Conservation (phyloP, 2,329 filamentous ascomycete genomes). For the Cercospora janseana region DNA sequence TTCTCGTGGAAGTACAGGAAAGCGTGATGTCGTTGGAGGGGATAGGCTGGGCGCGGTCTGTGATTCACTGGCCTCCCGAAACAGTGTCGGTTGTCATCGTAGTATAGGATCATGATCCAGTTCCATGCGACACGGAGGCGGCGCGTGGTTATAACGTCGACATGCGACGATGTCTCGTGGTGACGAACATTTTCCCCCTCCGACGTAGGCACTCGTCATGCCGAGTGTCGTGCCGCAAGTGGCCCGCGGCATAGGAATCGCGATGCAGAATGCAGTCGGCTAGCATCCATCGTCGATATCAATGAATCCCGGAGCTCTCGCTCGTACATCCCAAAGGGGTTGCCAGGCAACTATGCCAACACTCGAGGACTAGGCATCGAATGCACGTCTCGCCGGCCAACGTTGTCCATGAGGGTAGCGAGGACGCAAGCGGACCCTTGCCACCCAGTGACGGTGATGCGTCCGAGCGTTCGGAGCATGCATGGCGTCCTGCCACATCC, state of each 20-base stretch:
- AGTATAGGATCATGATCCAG: conserved; percentile 6
- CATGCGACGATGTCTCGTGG: neutral
- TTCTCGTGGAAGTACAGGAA: neutral
- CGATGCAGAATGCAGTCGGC: neutral
- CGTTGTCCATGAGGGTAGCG: neutral
- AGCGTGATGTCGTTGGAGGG: neutral
- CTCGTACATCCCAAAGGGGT: neutral
- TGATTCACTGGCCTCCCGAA: conserved; percentile 1
- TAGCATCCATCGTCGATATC: conserved; percentile 1
- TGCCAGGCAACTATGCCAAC: conserved; percentile 1
- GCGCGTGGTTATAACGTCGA: conserved; percentile 7
- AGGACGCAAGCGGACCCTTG: neutral
- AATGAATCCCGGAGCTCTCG: neutral
- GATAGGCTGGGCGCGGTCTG: neutral
- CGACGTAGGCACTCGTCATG: neutral
- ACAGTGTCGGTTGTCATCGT: neutral
- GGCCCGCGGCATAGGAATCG: neutral
- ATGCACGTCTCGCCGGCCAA: conserved; percentile 1
- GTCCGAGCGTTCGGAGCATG: neutral
- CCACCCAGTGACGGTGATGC: neutral
- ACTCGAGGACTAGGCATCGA: neutral
- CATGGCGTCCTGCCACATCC: neutral
- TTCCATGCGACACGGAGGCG: conserved; percentile 1
- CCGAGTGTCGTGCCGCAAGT: neutral
- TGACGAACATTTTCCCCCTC: neutral